These are phyloP conservation scores for Zygoascus bituminiphila DNA, from an alignment of 805 yeast species.

Conservation along the genomic window DNA sequence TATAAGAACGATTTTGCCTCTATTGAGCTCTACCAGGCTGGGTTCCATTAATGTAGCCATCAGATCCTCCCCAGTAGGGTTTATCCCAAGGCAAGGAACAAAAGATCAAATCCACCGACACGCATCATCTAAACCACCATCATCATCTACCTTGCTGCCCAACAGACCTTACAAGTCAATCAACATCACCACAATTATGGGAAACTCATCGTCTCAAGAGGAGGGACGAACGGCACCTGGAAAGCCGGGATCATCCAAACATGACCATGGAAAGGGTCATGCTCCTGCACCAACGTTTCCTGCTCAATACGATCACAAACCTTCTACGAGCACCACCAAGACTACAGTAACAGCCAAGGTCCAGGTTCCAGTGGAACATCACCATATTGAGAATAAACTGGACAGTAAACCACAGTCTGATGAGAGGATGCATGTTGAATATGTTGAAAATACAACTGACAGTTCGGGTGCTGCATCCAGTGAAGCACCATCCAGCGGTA, in stretches of 20 bases:
- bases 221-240: conserved; percentile 8
- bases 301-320: neutral
- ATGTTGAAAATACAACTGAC: neutral
- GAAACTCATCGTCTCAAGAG: conserved; percentile 19
- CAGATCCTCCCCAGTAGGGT: too few species aligned
- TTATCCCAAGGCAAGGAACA: too few species aligned
- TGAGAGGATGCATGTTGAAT: neutral
- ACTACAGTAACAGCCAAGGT: neutral
- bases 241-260: neutral
- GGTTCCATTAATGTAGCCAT: conserved; percentile 7
- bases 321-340: neutral
- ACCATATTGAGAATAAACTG: neutral
- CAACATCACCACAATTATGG: conserved; percentile 9
- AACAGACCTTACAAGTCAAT: neutral
- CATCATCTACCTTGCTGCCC: neutral
- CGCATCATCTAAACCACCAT: neutral
- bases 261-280: neutral
- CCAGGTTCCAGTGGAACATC: neutral
- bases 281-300: neutral
- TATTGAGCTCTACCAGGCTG: conserved; percentile 1
- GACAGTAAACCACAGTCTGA: neutral
- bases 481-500: neutral
- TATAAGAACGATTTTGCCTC: conserved; percentile 8
- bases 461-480: neutral
- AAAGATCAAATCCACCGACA: too few species aligned